Percentiles rank a stretch among this genome's conserved stretches.
phyloP scores from a whole-genome alignment of 2,329 filamentous ascomycete species.

The Hymenoscyphus fraxineus region DNA sequence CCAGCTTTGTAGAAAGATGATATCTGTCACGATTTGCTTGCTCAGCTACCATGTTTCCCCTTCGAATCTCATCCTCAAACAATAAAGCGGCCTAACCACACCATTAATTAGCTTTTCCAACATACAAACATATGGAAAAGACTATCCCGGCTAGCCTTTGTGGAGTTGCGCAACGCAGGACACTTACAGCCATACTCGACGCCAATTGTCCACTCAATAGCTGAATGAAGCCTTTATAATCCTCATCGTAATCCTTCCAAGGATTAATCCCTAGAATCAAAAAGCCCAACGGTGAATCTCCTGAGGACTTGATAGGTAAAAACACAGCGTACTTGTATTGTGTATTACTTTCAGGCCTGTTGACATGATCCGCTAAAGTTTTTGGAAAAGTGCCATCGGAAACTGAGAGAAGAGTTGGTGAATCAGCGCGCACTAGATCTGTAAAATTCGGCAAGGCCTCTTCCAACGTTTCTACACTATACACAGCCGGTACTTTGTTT shows the following conservation, averaged over 20 bases:
- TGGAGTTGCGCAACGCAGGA: neutral
- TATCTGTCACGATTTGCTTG: constrained; percentile 65
- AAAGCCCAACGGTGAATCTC: constrained; percentile 62
- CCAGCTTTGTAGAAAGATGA: constrained; percentile 62
- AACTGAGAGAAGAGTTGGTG: constrained; percentile 17
- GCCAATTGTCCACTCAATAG: constrained; percentile 54
- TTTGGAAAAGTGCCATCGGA: constrained; percentile 52
- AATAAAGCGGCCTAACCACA: constrained; percentile 54
- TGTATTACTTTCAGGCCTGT: constrained; percentile 62
- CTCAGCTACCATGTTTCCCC: constrained; percentile 52
- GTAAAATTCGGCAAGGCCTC: constrained; percentile 17
- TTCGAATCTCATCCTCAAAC: constrained; percentile 66
- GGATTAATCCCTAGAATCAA: constrained; percentile 68
- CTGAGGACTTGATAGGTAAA: constrained; percentile 65
- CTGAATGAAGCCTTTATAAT: constrained; percentile 65
- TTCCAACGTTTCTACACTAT: constrained; percentile 12
- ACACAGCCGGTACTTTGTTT: neutral
- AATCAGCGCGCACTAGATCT: constrained; percentile 18
- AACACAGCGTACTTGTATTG: constrained; percentile 63
- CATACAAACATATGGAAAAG: no score
- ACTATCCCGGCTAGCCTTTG: no score
- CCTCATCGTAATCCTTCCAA: constrained; percentile 66
- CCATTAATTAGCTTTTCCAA: neutral
- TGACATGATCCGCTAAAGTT: constrained; percentile 54
- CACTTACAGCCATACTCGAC: constrained; percentile 53